phyloP scores from a whole-genome alignment of 305 asterid species.

The Euphrasia arctica region DNA sequence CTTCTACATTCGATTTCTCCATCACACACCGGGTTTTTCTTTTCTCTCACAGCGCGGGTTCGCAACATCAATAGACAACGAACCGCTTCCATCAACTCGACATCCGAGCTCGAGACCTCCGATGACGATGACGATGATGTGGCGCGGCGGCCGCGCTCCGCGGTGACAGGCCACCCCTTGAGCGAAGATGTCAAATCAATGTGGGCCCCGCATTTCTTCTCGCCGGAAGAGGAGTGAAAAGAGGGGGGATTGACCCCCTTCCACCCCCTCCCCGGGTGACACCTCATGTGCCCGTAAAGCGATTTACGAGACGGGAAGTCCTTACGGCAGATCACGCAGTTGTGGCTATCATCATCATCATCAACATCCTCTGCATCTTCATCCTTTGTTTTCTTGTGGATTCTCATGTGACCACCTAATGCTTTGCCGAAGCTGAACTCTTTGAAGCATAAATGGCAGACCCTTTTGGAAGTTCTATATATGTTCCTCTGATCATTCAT shows the following conservation, averaged over 20 bases:
- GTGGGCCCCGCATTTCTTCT: not conserved
- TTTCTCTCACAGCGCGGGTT: not conserved
- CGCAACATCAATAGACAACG: slow-evolving; percentile 41
- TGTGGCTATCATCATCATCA: not conserved
- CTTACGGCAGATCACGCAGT: slow-evolving; percentile 44
- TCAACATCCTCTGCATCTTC: not conserved
- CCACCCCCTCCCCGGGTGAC: slow-evolving; percentile 67
- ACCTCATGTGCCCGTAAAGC: slow-evolving; percentile 72
- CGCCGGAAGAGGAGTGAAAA: not conserved
- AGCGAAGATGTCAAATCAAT: slow-evolving; percentile 30
- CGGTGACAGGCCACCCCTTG: slow-evolving; percentile 49
- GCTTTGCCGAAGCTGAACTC: slow-evolving; percentile 64
- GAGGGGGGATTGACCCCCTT: slow-evolving; percentile 33
- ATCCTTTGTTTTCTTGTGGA: slow-evolving; percentile 29
- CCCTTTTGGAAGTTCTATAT: slow-evolving; percentile 17
- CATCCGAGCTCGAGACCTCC: slow-evolving; percentile 24
- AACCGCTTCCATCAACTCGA: slow-evolving; percentile 36
- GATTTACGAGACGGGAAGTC: slow-evolving; percentile 57
- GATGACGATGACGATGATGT: not conserved
- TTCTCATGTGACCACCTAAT: slow-evolving; percentile 80
- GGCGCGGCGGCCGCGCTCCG: slow-evolving; percentile 48
- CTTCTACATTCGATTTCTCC: slow-evolving; percentile 26
- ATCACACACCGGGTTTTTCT: not conserved
- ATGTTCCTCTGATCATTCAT: not conserved
- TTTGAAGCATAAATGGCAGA: slow-evolving; percentile 50